Evolutionary conservation across 2,329 filamentous ascomycete species (phyloP).

Genomic region (Hymenoscyphus albidus): DNA sequence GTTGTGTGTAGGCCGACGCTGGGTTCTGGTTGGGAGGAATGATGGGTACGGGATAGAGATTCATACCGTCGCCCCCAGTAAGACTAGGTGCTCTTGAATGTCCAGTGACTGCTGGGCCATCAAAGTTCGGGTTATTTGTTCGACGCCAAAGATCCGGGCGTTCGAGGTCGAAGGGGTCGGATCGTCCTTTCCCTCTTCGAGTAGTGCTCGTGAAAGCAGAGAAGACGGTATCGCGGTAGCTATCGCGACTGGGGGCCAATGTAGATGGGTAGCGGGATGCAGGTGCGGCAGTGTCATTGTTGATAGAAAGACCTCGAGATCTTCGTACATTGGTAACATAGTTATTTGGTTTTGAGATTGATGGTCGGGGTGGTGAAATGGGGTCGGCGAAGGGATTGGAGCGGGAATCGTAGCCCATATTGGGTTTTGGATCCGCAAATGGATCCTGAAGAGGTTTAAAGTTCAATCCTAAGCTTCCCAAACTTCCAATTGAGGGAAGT

Average conservation of each 20-base stretch:
- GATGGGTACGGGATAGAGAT: constrained; percentile 12
- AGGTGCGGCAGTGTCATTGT: constrained; percentile 27
- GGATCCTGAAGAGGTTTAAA: constrained; percentile 27
- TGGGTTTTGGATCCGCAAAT: constrained; percentile 27
- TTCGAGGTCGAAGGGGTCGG: constrained; percentile 64
- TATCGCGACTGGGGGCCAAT: constrained; percentile 32
- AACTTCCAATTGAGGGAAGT: constrained; percentile 24
- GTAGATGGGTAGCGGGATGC: constrained; percentile 30
- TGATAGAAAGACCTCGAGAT: constrained; percentile 46
- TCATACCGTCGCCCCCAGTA: constrained; percentile 1
- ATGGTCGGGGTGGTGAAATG: constrained; percentile 25
- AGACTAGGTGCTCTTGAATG: constrained; percentile 12
- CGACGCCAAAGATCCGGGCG: constrained; percentile 43
- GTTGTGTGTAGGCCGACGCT: not conserved
- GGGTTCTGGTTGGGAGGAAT: constrained; percentile 1
- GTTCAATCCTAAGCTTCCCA: constrained; percentile 23
- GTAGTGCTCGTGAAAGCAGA: constrained; percentile 40
- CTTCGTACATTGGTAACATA: constrained; percentile 48
- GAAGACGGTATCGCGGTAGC: constrained; percentile 40
- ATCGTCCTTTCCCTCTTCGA: constrained; percentile 54
- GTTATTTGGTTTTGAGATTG: constrained; percentile 36
- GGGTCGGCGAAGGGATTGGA: constrained; percentile 24
- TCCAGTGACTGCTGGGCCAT: not conserved
- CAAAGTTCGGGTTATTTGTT: constrained; percentile 12
- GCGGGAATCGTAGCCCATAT: constrained; percentile 3